These are phyloP conservation scores for Tylopilus subfusipes DNA, from an alignment of 768 basidiomycete species.

Conservation along the genomic window DNA sequence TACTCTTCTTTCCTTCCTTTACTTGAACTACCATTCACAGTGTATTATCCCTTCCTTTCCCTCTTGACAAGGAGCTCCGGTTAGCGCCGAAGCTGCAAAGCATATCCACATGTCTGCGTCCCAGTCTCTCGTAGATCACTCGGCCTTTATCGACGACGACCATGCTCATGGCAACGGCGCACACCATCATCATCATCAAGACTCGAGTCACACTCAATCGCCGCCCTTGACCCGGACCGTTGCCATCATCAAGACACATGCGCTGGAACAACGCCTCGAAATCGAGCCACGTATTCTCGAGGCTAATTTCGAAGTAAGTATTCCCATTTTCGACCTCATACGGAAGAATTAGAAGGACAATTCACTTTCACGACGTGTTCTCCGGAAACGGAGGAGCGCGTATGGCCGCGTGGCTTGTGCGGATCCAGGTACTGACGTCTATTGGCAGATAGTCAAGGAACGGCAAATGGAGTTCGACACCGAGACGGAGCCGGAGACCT, in stretches of 20 bases:
- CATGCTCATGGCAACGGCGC: slow-evolving; percentile 1
- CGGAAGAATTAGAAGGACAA: not conserved
- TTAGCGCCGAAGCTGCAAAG: slow-evolving; percentile 1
- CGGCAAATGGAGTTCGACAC: slow-evolving; percentile 86
- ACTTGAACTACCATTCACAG: slow-evolving; percentile 13
- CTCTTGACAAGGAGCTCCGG: not conserved
- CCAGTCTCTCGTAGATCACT: slow-evolving; percentile 13
- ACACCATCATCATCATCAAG: slow-evolving; percentile 2
- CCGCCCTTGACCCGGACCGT: slow-evolving; percentile 55
- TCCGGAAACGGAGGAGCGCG: slow-evolving; percentile 6
- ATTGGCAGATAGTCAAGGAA: slow-evolving; percentile 73
- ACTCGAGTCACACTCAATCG: slow-evolving; percentile 1
- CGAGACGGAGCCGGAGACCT: slow-evolving; percentile 74
- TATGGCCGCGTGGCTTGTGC: slow-evolving; percentile 6
- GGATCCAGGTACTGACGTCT: slow-evolving; percentile 19
- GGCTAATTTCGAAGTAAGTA: slow-evolving; percentile 74
- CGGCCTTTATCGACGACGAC: slow-evolving; percentile 15
- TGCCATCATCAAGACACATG: slow-evolving; percentile 82
- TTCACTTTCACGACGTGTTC: slow-evolving; percentile 1
- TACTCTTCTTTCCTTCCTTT: slow-evolving; percentile 18
- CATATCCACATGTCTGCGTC: slow-evolving; percentile 22
- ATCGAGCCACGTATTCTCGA: slow-evolving; percentile 78
- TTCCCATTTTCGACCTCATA: not conserved
- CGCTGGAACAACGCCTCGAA: slow-evolving; percentile 67
- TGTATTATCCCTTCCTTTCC: slow-evolving; percentile 15